These are phyloP conservation scores for Globisporangium radiosum DNA, from an alignment of 352 stramenopile genomes.

Conservation along the genomic window DNA sequence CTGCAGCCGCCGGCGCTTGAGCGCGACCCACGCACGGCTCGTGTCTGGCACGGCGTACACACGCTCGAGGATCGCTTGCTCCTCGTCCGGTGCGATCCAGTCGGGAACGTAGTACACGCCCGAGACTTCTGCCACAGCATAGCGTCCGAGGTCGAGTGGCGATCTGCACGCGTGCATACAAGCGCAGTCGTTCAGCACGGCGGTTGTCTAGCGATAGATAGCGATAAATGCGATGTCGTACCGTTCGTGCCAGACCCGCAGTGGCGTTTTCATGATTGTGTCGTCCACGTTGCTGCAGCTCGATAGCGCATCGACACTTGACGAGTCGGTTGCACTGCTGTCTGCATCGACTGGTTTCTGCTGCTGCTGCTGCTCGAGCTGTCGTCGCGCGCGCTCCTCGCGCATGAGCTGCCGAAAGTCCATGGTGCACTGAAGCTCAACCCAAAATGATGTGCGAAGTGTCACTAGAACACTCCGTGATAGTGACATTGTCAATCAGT, in stretches of 20 bases:
- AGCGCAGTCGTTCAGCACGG: no score
- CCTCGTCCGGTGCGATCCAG: constrained; percentile 53
- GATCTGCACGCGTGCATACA: constrained; percentile 7
- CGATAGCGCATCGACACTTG: neutral
- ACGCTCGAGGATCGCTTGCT: constrained; percentile 43
- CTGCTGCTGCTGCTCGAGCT: constrained; percentile 7
- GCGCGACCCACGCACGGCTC: constrained; percentile 39
- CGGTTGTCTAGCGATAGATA: no score
- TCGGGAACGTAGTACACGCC: constrained; percentile 57
- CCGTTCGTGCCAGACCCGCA: constrained; percentile 11
- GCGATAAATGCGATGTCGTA: neutral
- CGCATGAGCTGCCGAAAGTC: constrained; percentile 46
- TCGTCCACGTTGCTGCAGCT: constrained; percentile 1
- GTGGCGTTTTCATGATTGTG: neutral
- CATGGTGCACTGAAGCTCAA: constrained; percentile 16
- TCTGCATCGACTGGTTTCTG: neutral
- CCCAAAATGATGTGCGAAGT: neutral
- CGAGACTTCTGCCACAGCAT: constrained; percentile 27
- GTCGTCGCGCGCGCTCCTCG: constrained; percentile 40
- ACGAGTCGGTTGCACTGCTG: neutral
- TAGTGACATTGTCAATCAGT: no score
- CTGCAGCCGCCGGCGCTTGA: constrained; percentile 60
- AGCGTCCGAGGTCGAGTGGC: constrained; percentile 26
- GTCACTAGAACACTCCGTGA: neutral
- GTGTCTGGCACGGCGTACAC: constrained; percentile 39